Evolutionary conservation across 78 protist genomes (phyloP).

Genomic region (Chrysochromulina parva): DNA sequence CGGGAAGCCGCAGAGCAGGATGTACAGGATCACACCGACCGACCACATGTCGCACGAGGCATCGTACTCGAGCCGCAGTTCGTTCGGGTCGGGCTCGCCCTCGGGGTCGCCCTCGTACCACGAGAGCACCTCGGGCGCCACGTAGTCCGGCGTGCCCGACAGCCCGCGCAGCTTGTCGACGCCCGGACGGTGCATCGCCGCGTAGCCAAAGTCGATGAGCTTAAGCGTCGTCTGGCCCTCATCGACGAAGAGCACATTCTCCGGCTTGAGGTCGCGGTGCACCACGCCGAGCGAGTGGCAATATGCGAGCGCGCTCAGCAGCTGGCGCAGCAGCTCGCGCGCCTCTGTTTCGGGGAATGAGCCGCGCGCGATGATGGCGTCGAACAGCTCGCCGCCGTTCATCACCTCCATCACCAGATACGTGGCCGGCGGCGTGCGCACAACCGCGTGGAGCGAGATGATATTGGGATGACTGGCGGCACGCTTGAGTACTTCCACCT

Average conservation of each 20-base stretch:
- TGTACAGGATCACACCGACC: conserved; percentile 38
- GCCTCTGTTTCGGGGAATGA: not conserved
- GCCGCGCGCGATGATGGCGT: not conserved
- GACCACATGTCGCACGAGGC: conserved; percentile 50
- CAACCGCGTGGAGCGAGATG: conserved; percentile 36
- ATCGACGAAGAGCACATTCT: not conserved
- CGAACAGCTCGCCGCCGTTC: conserved; percentile 60
- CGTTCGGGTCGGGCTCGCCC: not conserved
- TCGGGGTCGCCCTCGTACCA: not conserved
- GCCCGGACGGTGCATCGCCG: not conserved
- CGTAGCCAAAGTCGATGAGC: conserved; percentile 48
- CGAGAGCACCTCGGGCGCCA: conserved; percentile 52
- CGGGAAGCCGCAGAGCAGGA: conserved; percentile 17
- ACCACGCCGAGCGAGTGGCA: not conserved
- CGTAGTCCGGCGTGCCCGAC: conserved; percentile 46
- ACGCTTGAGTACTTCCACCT: conserved; percentile 67
- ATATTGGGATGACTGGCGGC: conserved; percentile 36
- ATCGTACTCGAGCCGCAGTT: not conserved
- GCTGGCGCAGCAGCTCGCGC: not conserved
- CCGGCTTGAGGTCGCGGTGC: conserved; percentile 31
- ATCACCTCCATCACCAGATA: conserved; percentile 51
- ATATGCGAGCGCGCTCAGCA: not conserved
- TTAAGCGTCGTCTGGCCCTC: not conserved
- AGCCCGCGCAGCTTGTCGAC: too few relatives aligned
- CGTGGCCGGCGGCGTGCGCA: not conserved